Conservation (phyloP, 108 stramenopile genomes). For the Skeletonema tropicum region DNA sequence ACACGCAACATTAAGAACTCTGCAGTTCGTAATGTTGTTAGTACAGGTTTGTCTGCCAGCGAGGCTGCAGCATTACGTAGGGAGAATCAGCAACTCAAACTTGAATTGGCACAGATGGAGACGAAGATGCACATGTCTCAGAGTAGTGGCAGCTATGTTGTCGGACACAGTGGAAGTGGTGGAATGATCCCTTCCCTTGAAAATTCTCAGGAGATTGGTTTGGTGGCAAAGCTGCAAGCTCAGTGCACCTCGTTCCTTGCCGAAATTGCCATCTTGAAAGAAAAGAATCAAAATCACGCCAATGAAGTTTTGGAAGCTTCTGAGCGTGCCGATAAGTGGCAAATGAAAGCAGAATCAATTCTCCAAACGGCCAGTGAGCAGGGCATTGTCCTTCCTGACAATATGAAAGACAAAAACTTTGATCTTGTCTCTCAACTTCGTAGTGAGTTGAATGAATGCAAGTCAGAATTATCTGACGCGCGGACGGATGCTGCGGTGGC, state of each 20-base stretch:
- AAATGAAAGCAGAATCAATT: conserved; percentile 39
- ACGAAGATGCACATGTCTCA: conserved; percentile 25
- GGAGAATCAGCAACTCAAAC: conserved; percentile 76
- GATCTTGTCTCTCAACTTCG: conserved; percentile 39
- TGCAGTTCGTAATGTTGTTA: conserved; percentile 83
- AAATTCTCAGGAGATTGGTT: conserved; percentile 32
- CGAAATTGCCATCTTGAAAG: conserved; percentile 47
- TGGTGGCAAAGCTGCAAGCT: conserved; percentile 37
- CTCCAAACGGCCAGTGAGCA: conserved; percentile 30
- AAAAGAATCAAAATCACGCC: conserved; percentile 14
- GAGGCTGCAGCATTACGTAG: conserved; percentile 75
- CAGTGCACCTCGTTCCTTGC: conserved; percentile 50
- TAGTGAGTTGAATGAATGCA: conserved; percentile 37
- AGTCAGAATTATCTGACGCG: conserved; percentile 49
- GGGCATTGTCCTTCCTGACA: conserved; percentile 31
- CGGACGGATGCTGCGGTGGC: conserved; percentile 53
- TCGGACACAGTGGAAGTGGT: neutral
- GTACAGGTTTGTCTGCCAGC: conserved; percentile 57
- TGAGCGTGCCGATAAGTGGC: conserved; percentile 61
- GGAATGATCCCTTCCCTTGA: neutral
- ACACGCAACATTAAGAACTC: conserved; percentile 87
- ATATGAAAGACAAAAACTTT: conserved; percentile 18
- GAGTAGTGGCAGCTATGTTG: neutral
- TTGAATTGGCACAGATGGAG: conserved; percentile 53
- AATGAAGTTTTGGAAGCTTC: conserved; percentile 57